These are phyloP conservation scores for Boletus sp. DNA, from an alignment of 768 basidiomycete species.

Conservation along the genomic window DNA sequence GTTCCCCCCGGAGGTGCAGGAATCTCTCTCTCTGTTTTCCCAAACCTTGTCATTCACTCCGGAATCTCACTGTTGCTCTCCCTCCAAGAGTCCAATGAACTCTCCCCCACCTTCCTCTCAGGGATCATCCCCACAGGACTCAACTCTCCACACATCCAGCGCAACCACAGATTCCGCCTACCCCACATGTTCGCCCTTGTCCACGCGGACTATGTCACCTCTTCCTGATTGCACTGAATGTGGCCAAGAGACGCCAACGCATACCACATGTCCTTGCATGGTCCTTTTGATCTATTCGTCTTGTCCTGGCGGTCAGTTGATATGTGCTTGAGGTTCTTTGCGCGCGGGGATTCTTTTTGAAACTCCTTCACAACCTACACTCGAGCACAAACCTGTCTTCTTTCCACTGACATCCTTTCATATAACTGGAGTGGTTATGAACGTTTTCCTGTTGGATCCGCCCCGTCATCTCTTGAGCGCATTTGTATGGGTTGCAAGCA, in stretches of 20 bases:
- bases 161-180: conserved; percentile 5
- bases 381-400: conserved; percentile 45
- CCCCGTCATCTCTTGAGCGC: conserved; percentile 58
- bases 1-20: conserved; percentile 52
- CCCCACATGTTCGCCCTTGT: conserved; percentile 24
- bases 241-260: conserved; percentile 14
- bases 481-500: conserved; percentile 63
- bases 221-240: conserved; percentile 17
- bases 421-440: conserved; percentile 71
- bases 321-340: conserved; percentile 1
- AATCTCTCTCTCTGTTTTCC: conserved; percentile 22
- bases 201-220: conserved; percentile 21
- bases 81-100: conserved; percentile 26
- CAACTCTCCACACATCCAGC: conserved; percentile 14
- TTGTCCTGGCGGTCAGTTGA: conserved; percentile 2
- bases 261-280: neutral
- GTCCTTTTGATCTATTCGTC: conserved; percentile 5
- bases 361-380: conserved; percentile 1
- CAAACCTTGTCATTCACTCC: conserved; percentile 10
- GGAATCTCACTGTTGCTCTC: conserved; percentile 17
- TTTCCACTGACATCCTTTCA: conserved; percentile 61
- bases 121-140: conserved; percentile 26
- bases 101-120: conserved; percentile 31
- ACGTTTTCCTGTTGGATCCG: conserved; percentile 72
- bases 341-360: conserved; percentile 15